Evolutionary conservation across 768 basidiomycete genomes (phyloP), one percentile per base, ranked within the genome.

Genomic region (Strobilomyces dryophilus): DNA sequence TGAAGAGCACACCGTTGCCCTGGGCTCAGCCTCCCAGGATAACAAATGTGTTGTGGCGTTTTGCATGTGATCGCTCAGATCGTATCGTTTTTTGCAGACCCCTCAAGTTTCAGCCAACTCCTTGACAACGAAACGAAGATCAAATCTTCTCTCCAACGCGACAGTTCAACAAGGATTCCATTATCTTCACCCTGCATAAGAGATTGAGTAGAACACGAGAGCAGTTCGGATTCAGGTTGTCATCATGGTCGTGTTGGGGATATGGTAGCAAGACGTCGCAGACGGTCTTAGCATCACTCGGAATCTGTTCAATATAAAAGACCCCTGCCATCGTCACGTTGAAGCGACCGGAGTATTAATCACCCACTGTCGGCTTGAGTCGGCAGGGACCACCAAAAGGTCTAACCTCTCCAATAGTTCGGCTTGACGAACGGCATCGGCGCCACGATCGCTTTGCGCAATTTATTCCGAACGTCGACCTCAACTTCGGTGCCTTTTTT

Each of bases 401-500:
- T 37, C 34, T 45, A 73, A 9, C 89, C 89, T 53, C 88, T 75
- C 75, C 78, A 97, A 67, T 98, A 98, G 55, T 81, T 85, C 15
- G 89, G 73, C 62, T 84, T 82, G 15, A 89, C 77, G 63, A 97
- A 99, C 15, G 97, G 95, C 92, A 98, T 91, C 0, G 82, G 77
- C 6, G 82, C 82, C 29, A 98, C 73, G 10, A 81, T 73, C 1
- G 87, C 93, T 59, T 81, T 83, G 41, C 92, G 76, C 65, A 82
- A 66, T 71, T 91, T 92, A 53, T 82, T 86, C 44, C 95, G 79
- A 35, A 98, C 88, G 54, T 95, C 88, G 15, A 98, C 85, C 46
- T 80, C 77, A 4, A 98, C 75, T 65, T 87, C 81, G 0, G 87
- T 95, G 11, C 91, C 92, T 69, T 91, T 95, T 74, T 94, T 98